These are phyloP conservation scores for Corymbia citriodora DNA, from an alignment of 441 rosid species.

Conservation along the genomic window DNA sequence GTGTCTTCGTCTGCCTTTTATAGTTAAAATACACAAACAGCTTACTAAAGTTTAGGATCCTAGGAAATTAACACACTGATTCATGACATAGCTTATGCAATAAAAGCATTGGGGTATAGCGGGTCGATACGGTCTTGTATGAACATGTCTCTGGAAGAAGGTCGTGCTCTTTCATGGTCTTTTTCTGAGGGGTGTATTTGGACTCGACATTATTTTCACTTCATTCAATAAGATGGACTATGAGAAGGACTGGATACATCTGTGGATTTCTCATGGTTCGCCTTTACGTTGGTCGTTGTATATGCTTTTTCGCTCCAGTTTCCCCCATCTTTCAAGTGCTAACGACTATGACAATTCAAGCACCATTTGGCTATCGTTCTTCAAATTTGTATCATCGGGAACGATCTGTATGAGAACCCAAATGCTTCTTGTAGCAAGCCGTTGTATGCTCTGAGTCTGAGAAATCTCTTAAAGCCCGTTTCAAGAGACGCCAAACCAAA, in stretches of 20 bases:
- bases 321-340: background rate
- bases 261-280: background rate
- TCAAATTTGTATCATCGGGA: background rate
- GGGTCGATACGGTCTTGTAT: background rate
- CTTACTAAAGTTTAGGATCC: background rate
- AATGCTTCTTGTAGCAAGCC: background rate
- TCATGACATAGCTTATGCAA: background rate
- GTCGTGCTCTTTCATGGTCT: background rate
- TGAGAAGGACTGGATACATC: background rate
- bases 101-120: background rate
- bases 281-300: background rate
- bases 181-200: background rate
- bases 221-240: background rate
- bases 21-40: background rate
- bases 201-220: background rate
- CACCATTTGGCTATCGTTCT: background rate
- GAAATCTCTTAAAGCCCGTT: background rate
- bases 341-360: background rate
- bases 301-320: background rate
- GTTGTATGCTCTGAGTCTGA: background rate
- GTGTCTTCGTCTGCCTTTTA: background rate
- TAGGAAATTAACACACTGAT: background rate
- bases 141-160: background rate
- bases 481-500: background rate
- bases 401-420: background rate